Base-by-base conservation (phyloP, 805 yeast genomes). In the Scheffersomyces coipomensis region DNA sequence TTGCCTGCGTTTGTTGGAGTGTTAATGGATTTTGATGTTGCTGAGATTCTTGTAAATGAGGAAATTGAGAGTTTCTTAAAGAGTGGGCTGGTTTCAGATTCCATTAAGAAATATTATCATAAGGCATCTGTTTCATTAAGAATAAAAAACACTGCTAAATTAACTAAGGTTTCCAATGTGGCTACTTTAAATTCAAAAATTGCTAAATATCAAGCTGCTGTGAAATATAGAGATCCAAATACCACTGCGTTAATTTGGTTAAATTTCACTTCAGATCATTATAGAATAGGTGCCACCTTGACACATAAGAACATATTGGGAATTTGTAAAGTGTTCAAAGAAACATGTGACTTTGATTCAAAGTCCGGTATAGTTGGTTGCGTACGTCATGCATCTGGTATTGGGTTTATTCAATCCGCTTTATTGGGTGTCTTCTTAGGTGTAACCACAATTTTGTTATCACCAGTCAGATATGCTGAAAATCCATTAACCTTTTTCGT, bases 361-460 rank as follows among this genome's bases (percentile, higher is more conserved):
- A 73, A 76, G 24, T 77, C 79, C 29, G 83, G 97, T 0, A 69
- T 93, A 5, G 71, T 91, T 30, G 96, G 96, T 0, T 82, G 96
- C 59, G 95, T 88, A 7, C 78, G 95, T 32, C 91, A 90, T 49
- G 78, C 88, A 1, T 64, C 76, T 2, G 97, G 97, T 0, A 60
- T 91, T 19, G 99, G 99, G 0, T 90, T 93, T 56, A 64, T 93
- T 19, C 91, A 88, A 58, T 76, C 95, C n/a, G 81, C 81, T 39
- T 62, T 90, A 26, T 58, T 93, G 47, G 99, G 99, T 4, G 81
- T 85, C 0, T 93, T 83, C 53, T 65, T 87, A 40, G 99, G 99
- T 0, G 79, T 93, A 0, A 76, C 95, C 1, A 91, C 99, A 0
- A 82, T 83, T 47, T 65, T 90, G 34, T 78, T 88, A 38, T 78